Evolutionary conservation across 2,329 filamentous ascomycete species (phyloP).

Genomic region (Colletotrichum viniferum): DNA sequence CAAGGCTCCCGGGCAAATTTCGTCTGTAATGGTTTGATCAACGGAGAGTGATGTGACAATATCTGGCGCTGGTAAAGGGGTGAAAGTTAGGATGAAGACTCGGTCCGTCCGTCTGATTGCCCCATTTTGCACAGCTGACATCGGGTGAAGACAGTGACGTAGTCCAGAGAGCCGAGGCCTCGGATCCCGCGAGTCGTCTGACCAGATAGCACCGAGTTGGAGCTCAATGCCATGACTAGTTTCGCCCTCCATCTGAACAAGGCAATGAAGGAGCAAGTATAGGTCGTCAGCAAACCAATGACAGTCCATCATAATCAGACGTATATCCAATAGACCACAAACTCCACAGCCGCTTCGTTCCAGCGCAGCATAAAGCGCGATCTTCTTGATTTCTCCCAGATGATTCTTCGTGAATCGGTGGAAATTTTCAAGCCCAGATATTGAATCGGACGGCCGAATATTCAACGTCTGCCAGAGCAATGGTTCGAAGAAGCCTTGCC

Average conservation of each 20-base stretch:
- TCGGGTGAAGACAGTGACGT: neutral
- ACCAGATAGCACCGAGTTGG: neutral
- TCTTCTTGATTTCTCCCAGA: neutral
- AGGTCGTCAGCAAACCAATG: neutral
- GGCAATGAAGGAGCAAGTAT: neutral
- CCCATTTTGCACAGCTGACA: neutral
- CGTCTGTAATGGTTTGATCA: neutral
- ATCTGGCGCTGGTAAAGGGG: neutral
- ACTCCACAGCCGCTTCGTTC: neutral
- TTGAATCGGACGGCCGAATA: neutral
- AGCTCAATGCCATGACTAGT: neutral
- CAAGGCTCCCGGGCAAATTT: neutral
- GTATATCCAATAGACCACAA: neutral
- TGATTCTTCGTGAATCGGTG: neutral
- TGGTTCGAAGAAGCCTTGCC: neutral
- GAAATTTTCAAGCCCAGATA: neutral
- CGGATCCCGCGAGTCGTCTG: neutral
- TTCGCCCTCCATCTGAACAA: neutral
- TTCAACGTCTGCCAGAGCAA: neutral
- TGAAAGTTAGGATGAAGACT: too few relatives aligned
- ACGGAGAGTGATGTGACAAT: neutral
- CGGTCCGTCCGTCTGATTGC: neutral
- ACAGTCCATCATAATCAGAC: neutral
- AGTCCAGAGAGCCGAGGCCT: neutral
- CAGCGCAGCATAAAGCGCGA: neutral